A percentile compares a stretch with the other conserved stretches of the same genome.
phyloP scores from a whole-genome alignment of 257 asterid species.

The Echium plantagineum region DNA sequence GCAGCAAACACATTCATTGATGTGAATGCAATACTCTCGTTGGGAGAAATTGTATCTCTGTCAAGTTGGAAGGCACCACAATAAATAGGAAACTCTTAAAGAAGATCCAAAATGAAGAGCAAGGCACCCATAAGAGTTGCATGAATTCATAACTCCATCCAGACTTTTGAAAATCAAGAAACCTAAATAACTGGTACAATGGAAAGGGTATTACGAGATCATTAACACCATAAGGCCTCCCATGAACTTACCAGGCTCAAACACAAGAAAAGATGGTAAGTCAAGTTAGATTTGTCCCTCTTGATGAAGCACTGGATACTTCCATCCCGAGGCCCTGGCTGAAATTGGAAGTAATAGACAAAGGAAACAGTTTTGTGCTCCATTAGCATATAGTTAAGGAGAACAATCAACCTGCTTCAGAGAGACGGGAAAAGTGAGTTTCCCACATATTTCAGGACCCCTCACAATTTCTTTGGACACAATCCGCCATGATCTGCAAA shows the following conservation, averaged over 20 bases:
- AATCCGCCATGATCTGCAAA: neutral
- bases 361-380: neutral
- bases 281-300: conserved; percentile 59
- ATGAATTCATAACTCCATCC: no score
- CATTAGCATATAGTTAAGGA: neutral
- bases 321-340: conserved; percentile 79
- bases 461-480: neutral
- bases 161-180: no score
- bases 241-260: conserved; percentile 49
- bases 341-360: conserved; percentile 5
- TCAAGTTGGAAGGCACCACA: no score
- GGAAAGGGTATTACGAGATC: no score
- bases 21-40: no score
- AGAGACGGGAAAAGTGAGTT: neutral
- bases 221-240: no score
- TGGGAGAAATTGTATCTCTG: no score
- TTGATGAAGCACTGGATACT: conserved; percentile 71
- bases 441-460: neutral
- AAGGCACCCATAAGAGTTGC: no score
- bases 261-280: conserved; percentile 64
- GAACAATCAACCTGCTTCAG: neutral
- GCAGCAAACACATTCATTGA: no score
- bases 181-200: no score
- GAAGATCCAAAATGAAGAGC: no score
- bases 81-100: no score